Evolutionary conservation across 345 rosid genomes (phyloP), one percentile per base, ranked within the genome.

Genomic region (Luvunga scandens): DNA sequence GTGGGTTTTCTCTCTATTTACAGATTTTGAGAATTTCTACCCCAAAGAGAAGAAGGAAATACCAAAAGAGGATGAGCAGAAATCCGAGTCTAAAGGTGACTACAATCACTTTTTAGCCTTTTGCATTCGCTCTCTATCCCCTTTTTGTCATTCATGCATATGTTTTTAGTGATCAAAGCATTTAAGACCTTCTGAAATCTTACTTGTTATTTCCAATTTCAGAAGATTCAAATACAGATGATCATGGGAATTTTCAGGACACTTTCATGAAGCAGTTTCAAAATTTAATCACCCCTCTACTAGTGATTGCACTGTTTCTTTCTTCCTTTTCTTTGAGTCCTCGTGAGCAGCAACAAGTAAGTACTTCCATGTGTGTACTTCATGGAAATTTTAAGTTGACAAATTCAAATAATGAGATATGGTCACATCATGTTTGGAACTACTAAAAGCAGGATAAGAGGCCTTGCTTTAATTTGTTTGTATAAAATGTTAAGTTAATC

Each of bases 11-110:
- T 60, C 45, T 59, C 66, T 38, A 38, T 81, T 71, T 81, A 82
- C 87, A 94, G 99, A 96, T 85, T 92, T 89, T 84, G 98, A 92
- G 85, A 94, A 90, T 62, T 96, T 88, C 79, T 89, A 82, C 69
- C 98, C 97, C 0, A 92, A 96, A 87, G 98, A 85, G 56, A 88
- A 88, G 85, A 94, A 96, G 88, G 94, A 91, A 86, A 79, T 75
- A 48, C 95, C 98, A 0, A 91, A 94, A 86, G 90, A 84, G 79
- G 80, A 88, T 69, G 95, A 86, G 53, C 94, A 91, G 79, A 91
- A 96, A 81, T 90, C 98, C 1, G 94, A 91, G 7, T 88, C 94
- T 59, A 94, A 91, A 91, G 97, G 99, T 91, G 69, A 72, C 7
- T 60, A 31, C 25, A 60, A 24, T 34, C 27, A 4, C 64, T 65